A percentile compares a stretch with the other conserved stretches of the same genome.
Conservation (phyloP, 1,284 basidiomycete species). For the Cutaneotrichosporon sp. region DNA sequence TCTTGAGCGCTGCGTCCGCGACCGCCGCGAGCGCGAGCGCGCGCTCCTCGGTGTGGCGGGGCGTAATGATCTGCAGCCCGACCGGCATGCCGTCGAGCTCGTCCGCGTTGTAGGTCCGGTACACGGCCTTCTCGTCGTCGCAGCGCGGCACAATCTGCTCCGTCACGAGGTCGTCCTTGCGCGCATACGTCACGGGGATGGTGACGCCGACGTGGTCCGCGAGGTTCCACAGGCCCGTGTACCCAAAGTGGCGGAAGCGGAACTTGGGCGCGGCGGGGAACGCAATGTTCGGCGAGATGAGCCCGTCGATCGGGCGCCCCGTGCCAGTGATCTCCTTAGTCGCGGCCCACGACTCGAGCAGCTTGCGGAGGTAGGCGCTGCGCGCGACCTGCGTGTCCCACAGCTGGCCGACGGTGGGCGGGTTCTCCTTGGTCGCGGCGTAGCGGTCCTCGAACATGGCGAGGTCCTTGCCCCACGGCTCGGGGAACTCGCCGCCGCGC, state of each 20-base stretch:
- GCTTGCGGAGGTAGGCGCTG: constrained; percentile 16
- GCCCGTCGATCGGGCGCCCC: constrained; percentile 22
- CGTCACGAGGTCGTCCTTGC: constrained; percentile 22
- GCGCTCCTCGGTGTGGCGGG: constrained; percentile 59
- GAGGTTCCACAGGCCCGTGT: constrained; percentile 25
- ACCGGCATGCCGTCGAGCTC: constrained; percentile 64
- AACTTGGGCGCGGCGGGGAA: constrained; percentile 14
- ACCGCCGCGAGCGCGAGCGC: constrained; percentile 27
- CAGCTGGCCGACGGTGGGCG: constrained; percentile 16
- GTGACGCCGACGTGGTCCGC: constrained; percentile 63
- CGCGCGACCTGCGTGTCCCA: constrained; percentile 22
- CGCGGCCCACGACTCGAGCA: constrained; percentile 14
- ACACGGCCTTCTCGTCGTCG: constrained; percentile 55
- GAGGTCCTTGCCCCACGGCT: constrained; percentile 25
- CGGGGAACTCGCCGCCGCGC: constrained; percentile 13
- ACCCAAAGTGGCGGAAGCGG: constrained; percentile 19
- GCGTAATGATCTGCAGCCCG: constrained; percentile 65
- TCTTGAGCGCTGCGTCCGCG: constrained; percentile 49
- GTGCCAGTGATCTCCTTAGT: constrained; percentile 16
- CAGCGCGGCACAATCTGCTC: constrained; percentile 57
- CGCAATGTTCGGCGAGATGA: constrained; percentile 19
- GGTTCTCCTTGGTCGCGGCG: constrained; percentile 12
- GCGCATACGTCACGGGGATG: constrained; percentile 65
- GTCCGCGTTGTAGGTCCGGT: constrained; percentile 56
- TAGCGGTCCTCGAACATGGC: constrained; percentile 12